These are phyloP conservation scores for Cunninghamia lanceolata DNA, from an alignment of 75 land plant genomes.

Conservation along the genomic window DNA sequence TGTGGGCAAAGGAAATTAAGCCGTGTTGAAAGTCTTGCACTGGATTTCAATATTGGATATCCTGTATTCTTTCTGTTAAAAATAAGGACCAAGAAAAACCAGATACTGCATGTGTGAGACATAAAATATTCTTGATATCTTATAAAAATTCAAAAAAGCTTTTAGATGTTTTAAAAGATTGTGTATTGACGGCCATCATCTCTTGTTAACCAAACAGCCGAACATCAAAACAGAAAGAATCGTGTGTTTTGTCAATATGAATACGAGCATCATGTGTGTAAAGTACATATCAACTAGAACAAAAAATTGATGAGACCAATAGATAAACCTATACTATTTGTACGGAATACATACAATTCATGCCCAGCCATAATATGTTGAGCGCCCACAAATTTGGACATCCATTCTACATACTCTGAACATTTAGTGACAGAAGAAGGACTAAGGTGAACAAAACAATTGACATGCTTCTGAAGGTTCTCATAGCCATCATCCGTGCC, in stretches of 20 bases:
- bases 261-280: slow-evolving; percentile 1
- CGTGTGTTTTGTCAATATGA: not conserved
- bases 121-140: not conserved
- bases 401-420: slow-evolving; percentile 71
- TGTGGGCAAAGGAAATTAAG: slow-evolving; percentile 88
- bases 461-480: slow-evolving; percentile 50
- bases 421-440: slow-evolving; percentile 58
- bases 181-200: not conserved
- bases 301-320: not conserved
- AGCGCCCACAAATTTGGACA: slow-evolving; percentile 65
- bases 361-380: slow-evolving; percentile 97
- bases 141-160: not conserved
- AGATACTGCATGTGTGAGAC: not conserved
- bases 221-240: not conserved
- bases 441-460: slow-evolving; percentile 79
- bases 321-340: not conserved
- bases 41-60: slow-evolving; percentile 74
- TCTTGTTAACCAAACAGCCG: not conserved
- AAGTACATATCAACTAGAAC: not conserved
- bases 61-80: slow-evolving; percentile 59
- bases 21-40: slow-evolving; percentile 70
- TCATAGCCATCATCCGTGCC: slow-evolving; percentile 14
- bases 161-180: not conserved
- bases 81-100: not conserved
- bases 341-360: slow-evolving; percentile 49